Evolutionary conservation across 148 eudicot genomes (phyloP).

Genomic region (Camellia japonica): DNA sequence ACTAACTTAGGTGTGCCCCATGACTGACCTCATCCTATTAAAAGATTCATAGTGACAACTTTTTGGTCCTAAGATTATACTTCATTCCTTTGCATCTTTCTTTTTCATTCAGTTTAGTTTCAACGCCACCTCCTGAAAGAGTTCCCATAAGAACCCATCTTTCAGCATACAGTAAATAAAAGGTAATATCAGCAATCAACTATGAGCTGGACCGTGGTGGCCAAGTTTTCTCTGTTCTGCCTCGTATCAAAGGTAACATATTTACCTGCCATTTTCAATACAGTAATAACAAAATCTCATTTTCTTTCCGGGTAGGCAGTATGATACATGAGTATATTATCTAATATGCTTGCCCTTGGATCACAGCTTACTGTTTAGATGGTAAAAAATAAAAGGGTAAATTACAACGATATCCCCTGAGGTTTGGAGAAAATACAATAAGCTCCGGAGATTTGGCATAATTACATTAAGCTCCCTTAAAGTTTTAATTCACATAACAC

Average conservation of each 20-base stretch:
- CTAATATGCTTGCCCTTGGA: neutral
- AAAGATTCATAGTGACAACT: neutral
- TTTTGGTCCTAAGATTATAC: neutral
- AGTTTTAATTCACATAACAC: too few relatives aligned
- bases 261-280: constrained; percentile 1
- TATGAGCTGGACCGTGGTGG: constrained; percentile 94
- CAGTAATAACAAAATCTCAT: neutral
- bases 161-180: constrained; percentile 67
- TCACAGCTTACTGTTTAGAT: neutral
- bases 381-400: neutral
- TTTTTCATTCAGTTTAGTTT: constrained; percentile 60
- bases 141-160: constrained; percentile 95
- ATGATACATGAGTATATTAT: neutral
- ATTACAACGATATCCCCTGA: too few relatives aligned
- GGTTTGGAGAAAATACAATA: too few relatives aligned
- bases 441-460: too few relatives aligned
- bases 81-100: constrained; percentile 9
- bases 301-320: neutral
- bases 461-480: too few relatives aligned
- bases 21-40: neutral
- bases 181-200: constrained; percentile 79
- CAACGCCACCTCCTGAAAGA: constrained; percentile 98
- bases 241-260: constrained; percentile 87
- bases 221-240: constrained; percentile 95
- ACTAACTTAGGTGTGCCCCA: neutral